Evolutionary conservation across 441 rosid species (phyloP).

Genomic region (Erysimum cheiri): DNA sequence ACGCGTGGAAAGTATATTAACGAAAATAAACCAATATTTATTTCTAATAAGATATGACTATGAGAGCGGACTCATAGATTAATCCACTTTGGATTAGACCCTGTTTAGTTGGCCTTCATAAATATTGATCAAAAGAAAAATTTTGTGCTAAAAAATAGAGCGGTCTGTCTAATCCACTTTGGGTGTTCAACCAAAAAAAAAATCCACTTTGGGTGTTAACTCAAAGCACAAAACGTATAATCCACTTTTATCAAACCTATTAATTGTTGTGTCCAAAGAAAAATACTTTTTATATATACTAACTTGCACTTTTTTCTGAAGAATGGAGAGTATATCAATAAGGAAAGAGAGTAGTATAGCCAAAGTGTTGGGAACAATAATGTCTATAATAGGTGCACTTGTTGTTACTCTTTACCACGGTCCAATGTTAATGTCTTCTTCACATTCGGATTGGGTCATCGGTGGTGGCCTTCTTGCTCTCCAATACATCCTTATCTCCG

Average conservation of each 20-base stretch:
- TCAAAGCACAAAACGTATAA: too few relatives aligned
- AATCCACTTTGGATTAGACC: too few relatives aligned
- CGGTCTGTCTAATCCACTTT: too few relatives aligned
- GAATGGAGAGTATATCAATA: slow-evolving; percentile 64
- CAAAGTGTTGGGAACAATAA: slow-evolving; percentile 56
- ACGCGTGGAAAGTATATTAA: background rate
- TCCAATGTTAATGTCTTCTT: slow-evolving; percentile 41
- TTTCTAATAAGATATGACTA: too few relatives aligned
- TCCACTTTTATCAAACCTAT: background rate
- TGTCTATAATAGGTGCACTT: slow-evolving; percentile 61
- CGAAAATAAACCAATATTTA: too few relatives aligned
- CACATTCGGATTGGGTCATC: slow-evolving; percentile 54
- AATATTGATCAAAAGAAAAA: too few relatives aligned
- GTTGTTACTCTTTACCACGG: slow-evolving; percentile 54
- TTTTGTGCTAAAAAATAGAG: too few relatives aligned
- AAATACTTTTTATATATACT: background rate
- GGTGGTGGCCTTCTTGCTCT: slow-evolving; percentile 65
- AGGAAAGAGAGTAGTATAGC: slow-evolving; percentile 57
- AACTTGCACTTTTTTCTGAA: slow-evolving; percentile 27
- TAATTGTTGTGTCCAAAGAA: background rate
- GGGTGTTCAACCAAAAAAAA: too few relatives aligned
- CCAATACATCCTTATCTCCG: slow-evolving; percentile 57
- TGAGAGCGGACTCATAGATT: too few relatives aligned
- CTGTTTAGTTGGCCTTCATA: too few relatives aligned
- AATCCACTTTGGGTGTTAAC: too few relatives aligned